Evolutionary conservation across 257 asterid species (phyloP).

Genomic region (Orobanche coerulescens): DNA sequence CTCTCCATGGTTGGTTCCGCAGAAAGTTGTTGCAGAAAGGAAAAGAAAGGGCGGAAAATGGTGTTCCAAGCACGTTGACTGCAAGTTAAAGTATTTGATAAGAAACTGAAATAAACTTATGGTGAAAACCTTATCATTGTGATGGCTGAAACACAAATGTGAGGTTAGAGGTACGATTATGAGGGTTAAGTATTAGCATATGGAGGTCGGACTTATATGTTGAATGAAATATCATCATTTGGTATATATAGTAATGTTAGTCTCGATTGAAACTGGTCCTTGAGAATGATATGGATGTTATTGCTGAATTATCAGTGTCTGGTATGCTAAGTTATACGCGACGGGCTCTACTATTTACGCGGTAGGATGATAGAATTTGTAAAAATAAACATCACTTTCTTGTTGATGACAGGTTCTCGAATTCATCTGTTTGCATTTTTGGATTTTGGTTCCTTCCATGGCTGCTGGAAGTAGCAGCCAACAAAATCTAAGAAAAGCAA

Average conservation of each 20-base stretch:
- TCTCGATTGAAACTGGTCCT: not conserved
- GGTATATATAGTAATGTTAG: not conserved
- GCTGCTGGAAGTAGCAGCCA: constrained; percentile 48
- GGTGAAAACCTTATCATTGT: not conserved
- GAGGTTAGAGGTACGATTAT: not conserved
- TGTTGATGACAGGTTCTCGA: constrained; percentile 24
- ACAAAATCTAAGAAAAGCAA: constrained; percentile 51
- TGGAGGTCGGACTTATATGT: not conserved
- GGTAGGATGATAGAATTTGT: not conserved
- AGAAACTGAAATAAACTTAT: not conserved
- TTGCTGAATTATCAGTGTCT: not conserved
- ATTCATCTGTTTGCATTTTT: constrained; percentile 14
- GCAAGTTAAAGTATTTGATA: no score
- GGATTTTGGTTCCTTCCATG: constrained; percentile 28
- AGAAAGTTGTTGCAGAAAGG: no score
- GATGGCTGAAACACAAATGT: not conserved
- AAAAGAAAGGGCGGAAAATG: no score
- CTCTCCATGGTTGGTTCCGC: no score
- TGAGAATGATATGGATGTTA: not conserved
- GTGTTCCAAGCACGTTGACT: no score
- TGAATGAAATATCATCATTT: not conserved
- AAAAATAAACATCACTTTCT: constrained; percentile 5
- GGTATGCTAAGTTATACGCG: not conserved
- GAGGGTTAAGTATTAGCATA: not conserved
- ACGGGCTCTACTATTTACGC: not conserved